Evolutionary conservation across 306 rosid species (phyloP), one percentile per base, ranked within the genome.

Genomic region (Elaeagnus macrophylla): DNA sequence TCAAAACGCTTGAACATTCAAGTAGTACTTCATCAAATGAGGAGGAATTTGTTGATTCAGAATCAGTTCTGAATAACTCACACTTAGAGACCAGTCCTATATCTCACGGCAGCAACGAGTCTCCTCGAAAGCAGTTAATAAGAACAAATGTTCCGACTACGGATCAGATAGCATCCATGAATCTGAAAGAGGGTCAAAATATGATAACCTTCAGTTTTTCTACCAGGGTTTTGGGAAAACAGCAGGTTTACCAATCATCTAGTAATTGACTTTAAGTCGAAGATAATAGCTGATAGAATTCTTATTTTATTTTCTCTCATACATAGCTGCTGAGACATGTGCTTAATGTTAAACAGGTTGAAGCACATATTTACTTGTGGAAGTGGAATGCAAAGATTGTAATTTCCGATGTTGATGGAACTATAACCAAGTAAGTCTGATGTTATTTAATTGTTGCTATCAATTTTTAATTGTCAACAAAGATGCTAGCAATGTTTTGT

Each of bases 291-390:
- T 25, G 11, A 39, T 68, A 19, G 5, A n/a, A 14, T 67, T n/a
- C n/a, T 51, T 36, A 39, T 18, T 67, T 72, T 51, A 39, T 13
- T 1, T 62, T 53, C n/a, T 44, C n/a, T 53, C 32, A 7, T 49
- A 70, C 57, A 64, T 73, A 41, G 39, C 38, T 50, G 53, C 65
- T 74, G 73, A 69, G 11, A 8, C 41, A 62, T 64, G 57, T 45
- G 55, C 17, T 20, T 62, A 57, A 19, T 56, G 0, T 59, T 54
- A 57, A 53, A 72, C 82, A 93, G 99, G 99, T 93, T 47, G 99
- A 93, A 75, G 96, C 96, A 54, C 99, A 84, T 73, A 87, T 93
- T 72, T 93, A 87, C 75, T 75, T 93, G 67, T 93, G 99, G 99
- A 88, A 82, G 58, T 93, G 96, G 96, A 87, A 93, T 72, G 89